These are phyloP conservation scores for Furcasterigmium sp. DNA, from an alignment of 2,329 filamentous ascomycete species.

Conservation along the genomic window DNA sequence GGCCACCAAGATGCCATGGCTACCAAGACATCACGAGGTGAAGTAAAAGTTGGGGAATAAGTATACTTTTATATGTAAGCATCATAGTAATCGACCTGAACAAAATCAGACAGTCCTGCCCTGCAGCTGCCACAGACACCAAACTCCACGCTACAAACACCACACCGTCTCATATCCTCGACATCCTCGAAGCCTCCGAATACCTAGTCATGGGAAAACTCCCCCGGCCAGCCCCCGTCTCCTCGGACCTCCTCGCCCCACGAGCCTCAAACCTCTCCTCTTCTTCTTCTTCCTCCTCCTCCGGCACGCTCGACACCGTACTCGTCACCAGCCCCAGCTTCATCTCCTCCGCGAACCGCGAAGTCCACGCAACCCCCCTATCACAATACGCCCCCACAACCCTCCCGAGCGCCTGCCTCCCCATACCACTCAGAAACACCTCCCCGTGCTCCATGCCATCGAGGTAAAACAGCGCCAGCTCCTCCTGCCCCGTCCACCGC, in stretches of 20 bases:
- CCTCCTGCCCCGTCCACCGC: conserved; percentile 16
- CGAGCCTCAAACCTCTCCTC: not conserved
- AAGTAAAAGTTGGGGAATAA: no score
- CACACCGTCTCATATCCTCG: not conserved
- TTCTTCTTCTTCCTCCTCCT: not conserved
- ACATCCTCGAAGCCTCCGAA: conserved; percentile 3
- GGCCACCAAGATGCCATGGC: no score
- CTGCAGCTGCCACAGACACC: no score
- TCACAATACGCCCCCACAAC: conserved; percentile 6
- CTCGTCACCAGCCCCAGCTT: not conserved
- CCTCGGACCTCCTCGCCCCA: no score
- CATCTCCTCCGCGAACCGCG: not conserved
- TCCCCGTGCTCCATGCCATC: conserved; percentile 18
- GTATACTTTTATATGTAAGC: no score
- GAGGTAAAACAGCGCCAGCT: conserved; percentile 18
- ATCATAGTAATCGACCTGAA: no score
- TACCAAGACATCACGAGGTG: no score
- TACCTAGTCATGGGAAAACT: not conserved
- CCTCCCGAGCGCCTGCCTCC: conserved; percentile 8
- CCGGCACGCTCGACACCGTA: not conserved
- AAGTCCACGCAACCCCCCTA: not conserved
- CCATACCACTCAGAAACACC: conserved; percentile 8
- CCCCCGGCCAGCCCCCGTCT: no score
- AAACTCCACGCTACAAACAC: no score
- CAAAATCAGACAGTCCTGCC: no score